A percentile compares a stretch with the other conserved stretches of the same genome.
Evolutionary conservation across 176 grass and related monocot genomes (phyloP).

Genomic region (Oryza nivara): DNA sequence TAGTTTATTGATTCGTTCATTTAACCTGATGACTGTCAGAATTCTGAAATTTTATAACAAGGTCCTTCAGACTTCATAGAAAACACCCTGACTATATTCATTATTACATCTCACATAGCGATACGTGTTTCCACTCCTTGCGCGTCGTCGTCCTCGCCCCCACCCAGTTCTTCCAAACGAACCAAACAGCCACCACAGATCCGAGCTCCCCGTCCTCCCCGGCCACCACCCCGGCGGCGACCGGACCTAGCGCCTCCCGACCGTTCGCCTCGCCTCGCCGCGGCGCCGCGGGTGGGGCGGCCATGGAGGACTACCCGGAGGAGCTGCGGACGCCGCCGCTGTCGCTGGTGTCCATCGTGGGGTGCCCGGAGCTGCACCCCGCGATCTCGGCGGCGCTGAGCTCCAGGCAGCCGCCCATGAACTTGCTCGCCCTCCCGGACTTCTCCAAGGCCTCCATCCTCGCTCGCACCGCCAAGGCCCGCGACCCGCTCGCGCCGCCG

Average conservation of each 20-base stretch:
- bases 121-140: background rate
- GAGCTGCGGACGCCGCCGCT: constrained; percentile 95
- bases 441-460: constrained; percentile 80
- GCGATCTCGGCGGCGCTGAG: constrained; percentile 84
- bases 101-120: background rate
- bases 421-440: constrained; percentile 78
- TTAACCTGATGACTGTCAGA: too few relatives aligned
- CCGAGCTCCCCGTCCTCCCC: constrained; percentile 41
- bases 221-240: constrained; percentile 33
- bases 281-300: constrained; percentile 26
- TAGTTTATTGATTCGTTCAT: too few relatives aligned
- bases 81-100: background rate
- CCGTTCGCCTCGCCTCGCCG: constrained; percentile 21
- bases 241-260: background rate
- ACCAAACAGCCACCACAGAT: constrained; percentile 47
- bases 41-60: background rate
- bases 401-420: constrained; percentile 84
- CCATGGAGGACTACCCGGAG: constrained; percentile 98
- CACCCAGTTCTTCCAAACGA: constrained; percentile 16
- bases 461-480: constrained; percentile 62
- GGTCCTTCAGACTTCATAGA: background rate
- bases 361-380: constrained; percentile 93
- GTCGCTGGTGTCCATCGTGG: constrained; percentile 71
- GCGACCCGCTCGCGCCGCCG: constrained; percentile 77
- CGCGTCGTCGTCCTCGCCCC: constrained; percentile 27